Evolutionary conservation across 192 early-diverging fungal genomes (phyloP), one percentile per base, ranked within the genome.

Genomic region (Coemansia sp.): DNA sequence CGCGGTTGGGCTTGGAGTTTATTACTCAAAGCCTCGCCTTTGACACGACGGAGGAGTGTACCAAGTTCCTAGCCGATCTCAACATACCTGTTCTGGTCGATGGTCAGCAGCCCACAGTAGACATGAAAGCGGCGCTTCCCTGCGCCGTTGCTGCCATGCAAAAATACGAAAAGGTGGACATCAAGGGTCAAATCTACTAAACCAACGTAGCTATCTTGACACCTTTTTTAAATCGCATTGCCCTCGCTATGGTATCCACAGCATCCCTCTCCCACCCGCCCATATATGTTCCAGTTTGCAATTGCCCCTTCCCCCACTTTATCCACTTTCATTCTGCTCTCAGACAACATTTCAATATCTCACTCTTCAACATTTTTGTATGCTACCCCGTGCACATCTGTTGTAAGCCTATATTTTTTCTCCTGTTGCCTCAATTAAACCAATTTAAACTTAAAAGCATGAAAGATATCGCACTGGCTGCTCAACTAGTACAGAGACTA

Each of bases 101-200:
- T 38, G 72, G 66, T 45, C 69, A 62, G 58, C 76, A 68, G 31
- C 55, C 9, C 15, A n/a, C 48, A 38, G 69, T 91, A 34, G 87
- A 90, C 59, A 88, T 89, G 62, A 90, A 88, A 55, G 69, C 64
- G 6, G 89, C 90, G 5, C 68, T 84, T 27, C 77, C 75, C 2
- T 64, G 63, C 21, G 70, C 90, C 34, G 37, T 74, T 2, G 86
- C 89, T 12, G 84, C 86, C 39, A 75, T 78, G 58, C 85, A 85
- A 67, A 89, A 89, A 51, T 88, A 87, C 64, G 82, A 85, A 29
- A 90, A 86, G 72, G 84, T 92, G 21, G 93, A 94, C 53, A 90
- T 94, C 61, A 94, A 92, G 64, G 93, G 93, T 17, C 91, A 92
- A 61, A 87, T 92, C 12, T 89, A 85, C 53, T 75, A 79, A 53